phyloP scores from a whole-genome alignment of 2,329 filamentous ascomycete species.

The Chaetomium sp. region DNA sequence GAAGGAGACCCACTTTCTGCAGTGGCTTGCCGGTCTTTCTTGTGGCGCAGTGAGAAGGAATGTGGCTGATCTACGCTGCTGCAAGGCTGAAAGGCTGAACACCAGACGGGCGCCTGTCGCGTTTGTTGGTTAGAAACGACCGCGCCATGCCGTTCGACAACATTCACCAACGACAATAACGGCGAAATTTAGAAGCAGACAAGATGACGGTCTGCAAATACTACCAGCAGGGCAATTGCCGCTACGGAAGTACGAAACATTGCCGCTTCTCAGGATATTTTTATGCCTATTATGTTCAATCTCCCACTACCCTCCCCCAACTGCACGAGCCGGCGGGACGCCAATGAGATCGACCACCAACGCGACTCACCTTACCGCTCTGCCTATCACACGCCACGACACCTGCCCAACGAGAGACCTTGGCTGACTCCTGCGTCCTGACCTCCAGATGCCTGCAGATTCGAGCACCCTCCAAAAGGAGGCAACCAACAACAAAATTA shows the following conservation, averaged over 20 bases:
- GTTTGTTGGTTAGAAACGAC: neutral
- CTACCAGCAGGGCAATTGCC: slow-evolving; percentile 47
- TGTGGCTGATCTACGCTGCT: neutral
- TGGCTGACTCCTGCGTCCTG: slow-evolving; percentile 3
- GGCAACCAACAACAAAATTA: slow-evolving; percentile 25
- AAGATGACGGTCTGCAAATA: slow-evolving; percentile 38
- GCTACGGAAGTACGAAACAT: slow-evolving; percentile 40
- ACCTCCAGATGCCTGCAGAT: slow-evolving; percentile 44
- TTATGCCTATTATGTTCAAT: neutral
- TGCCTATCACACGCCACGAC: neutral
- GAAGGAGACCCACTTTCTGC: neutral
- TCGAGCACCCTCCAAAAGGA: slow-evolving; percentile 44
- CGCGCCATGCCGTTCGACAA: neutral
- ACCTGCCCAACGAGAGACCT: neutral
- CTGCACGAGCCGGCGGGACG: neutral
- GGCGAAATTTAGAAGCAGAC: neutral
- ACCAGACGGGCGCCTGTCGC: neutral
- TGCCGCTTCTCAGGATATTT: neutral
- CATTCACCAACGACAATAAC: neutral
- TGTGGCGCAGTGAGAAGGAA: neutral
- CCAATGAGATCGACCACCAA: slow-evolving; percentile 4
- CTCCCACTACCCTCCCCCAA: neutral
- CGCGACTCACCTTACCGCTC: neutral
- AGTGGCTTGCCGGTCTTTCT: too few species aligned
- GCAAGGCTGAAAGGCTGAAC: slow-evolving; percentile 16